These are phyloP conservation scores for Phaseolus lunatus DNA, from an alignment of 306 rosid genomes.

Conservation along the genomic window DNA sequence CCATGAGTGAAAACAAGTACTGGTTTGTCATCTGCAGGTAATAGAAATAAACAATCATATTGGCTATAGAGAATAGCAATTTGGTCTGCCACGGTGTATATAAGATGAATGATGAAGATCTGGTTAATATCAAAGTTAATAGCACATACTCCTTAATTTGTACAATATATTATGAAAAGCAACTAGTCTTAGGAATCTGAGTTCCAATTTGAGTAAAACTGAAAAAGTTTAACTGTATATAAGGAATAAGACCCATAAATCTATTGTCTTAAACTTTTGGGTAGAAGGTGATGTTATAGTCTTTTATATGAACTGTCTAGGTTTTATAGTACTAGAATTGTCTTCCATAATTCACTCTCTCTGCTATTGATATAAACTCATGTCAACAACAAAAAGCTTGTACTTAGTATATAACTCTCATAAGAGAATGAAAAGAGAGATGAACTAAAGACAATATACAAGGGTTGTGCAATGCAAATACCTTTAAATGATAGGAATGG, in stretches of 20 bases:
- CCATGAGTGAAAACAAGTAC: constrained; percentile 83
- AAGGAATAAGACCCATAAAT: too few species aligned
- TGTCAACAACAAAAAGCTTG: not conserved
- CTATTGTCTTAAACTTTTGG: too few species aligned
- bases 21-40: constrained; percentile 83
- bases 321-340: not conserved
- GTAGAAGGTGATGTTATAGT: too few species aligned
- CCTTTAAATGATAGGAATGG: constrained; percentile 80
- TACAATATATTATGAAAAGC: not conserved
- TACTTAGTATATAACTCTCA: not conserved
- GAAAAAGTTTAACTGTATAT: too few species aligned
- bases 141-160: not conserved
- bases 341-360: not conserved
- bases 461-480: constrained; percentile 40
- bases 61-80: constrained; percentile 15
- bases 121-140: not conserved
- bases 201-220: too few species aligned
- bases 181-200: not conserved
- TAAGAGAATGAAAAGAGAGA: not conserved
- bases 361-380: constrained; percentile 8
- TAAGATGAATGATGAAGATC: not conserved
- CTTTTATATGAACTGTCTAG: not conserved
- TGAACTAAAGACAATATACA: not conserved
- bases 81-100: not conserved
- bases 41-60: constrained; percentile 22